Conservation (phyloP, 1,139 yeast species). For the Tardiomyces depauwii region DNA sequence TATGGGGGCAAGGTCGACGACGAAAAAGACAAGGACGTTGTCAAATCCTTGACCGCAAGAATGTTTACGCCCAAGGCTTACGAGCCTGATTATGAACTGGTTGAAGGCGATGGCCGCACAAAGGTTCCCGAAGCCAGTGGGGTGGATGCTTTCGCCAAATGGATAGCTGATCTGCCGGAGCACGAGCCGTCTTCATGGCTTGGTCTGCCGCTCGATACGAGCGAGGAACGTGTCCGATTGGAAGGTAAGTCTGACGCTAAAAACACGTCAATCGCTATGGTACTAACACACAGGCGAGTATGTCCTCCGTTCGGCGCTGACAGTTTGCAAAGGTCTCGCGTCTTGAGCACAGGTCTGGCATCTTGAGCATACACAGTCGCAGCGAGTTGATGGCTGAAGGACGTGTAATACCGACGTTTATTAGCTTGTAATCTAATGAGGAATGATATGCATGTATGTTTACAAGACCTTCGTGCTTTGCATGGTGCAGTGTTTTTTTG, state of each 20-base stretch:
- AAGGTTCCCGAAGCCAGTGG: slow-evolving; percentile 40
- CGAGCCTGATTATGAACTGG: slow-evolving; percentile 27
- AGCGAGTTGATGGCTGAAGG: too few relatives aligned
- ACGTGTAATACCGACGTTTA: too few relatives aligned
- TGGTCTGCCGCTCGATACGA: slow-evolving; percentile 40
- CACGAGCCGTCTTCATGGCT: slow-evolving; percentile 54
- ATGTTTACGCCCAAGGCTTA: slow-evolving; percentile 29
- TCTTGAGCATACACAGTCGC: too few relatives aligned
- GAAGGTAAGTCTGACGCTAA: slow-evolving; percentile 1
- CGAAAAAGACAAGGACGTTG: slow-evolving; percentile 30
- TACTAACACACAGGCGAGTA: too few relatives aligned
- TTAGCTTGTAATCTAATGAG: background rate
- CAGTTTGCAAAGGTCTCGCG: background rate
- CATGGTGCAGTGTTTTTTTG: too few relatives aligned
- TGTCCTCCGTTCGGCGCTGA: background rate
- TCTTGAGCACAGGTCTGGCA: too few relatives aligned
- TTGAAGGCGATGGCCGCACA: slow-evolving; percentile 21
- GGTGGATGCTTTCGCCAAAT: slow-evolving; percentile 29
- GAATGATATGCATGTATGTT: background rate
- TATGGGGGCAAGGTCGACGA: slow-evolving; percentile 69
- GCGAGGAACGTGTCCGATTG: slow-evolving; percentile 10
- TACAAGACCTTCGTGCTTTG: too few relatives aligned
- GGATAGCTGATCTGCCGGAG: slow-evolving; percentile 51
- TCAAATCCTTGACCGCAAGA: slow-evolving; percentile 21
- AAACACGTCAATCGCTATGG: background rate